phyloP scores from a whole-genome alignment of 495 filamentous ascomycete genomes.

The Aspergillus olivimuriae region DNA sequence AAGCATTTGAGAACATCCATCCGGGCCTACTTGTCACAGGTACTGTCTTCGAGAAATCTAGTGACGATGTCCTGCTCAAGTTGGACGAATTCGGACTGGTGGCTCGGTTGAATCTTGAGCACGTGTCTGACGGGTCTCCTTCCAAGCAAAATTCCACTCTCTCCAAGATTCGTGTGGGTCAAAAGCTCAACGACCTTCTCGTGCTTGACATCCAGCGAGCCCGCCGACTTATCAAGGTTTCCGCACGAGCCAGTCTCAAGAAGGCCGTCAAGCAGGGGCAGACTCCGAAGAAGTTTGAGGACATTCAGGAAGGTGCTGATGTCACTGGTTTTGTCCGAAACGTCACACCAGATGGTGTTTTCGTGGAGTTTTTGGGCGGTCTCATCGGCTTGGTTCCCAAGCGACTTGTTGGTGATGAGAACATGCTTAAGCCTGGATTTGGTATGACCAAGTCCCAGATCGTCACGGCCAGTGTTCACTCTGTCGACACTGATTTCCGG shows the following conservation, averaged over 20 bases:
- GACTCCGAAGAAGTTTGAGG: constrained; percentile 60
- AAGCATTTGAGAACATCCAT: constrained; percentile 63
- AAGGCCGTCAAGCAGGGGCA: constrained; percentile 61
- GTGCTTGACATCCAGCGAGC: constrained; percentile 71
- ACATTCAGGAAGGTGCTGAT: constrained; percentile 58
- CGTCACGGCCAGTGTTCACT: constrained; percentile 60
- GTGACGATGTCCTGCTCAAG: constrained; percentile 71
- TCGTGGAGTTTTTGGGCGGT: constrained; percentile 75
- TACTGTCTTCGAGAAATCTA: constrained; percentile 77
- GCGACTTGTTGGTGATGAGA: constrained; percentile 62
- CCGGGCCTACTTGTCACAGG: constrained; percentile 67
- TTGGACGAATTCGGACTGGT: constrained; percentile 64
- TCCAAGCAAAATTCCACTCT: constrained; percentile 67
- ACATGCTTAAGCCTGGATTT: constrained; percentile 61
- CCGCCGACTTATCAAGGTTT: constrained; percentile 65
- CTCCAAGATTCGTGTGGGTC: constrained; percentile 74
- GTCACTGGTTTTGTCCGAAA: constrained; percentile 81
- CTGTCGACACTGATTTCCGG: constrained; percentile 51
- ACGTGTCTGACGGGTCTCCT: constrained; percentile 74
- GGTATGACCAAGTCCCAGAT: constrained; percentile 68
- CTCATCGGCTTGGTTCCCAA: constrained; percentile 73
- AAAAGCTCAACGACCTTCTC: constrained; percentile 74
- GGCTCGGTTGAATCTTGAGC: constrained; percentile 65
- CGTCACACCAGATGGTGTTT: constrained; percentile 68
- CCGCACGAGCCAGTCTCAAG: constrained; percentile 74